Base-by-base conservation (phyloP, 2,329 filamentous ascomycete genomes). In the Aspergillus cejpii region DNA sequence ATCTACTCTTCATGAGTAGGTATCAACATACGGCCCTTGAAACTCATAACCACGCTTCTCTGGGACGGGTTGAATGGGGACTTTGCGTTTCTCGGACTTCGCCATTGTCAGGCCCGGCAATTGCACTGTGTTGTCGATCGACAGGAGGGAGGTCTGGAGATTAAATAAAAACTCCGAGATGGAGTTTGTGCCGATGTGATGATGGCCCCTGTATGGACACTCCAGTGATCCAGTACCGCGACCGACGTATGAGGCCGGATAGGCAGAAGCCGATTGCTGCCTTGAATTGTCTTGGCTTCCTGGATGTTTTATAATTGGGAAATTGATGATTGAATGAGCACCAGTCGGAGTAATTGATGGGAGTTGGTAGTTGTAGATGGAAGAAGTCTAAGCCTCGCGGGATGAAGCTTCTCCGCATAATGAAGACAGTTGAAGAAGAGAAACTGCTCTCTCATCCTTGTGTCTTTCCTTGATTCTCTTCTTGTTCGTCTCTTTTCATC, bases 31-130 rank as follows among this genome's bases (percentile, higher is more conserved):
- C 69, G 71, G 71, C 48, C 71, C 71, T 47, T 60, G 58, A 48
- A 74, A 74, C 44, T 74, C 71, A 58, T 73, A 74, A 44, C 69
- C 69, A 39, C 67, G 65, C 47, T 69, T 66, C 49, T 67, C 64
- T 3, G 64, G 64, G 19, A 65, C 61, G 12, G 62, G 57, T 43
- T 69, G 63, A 19, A 66, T 55, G 3, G 57, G 64, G 4, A 62
- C 47, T 34, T 55, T 53, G n/a, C 57, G 48, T 44, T 61, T 64
- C 15, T 55, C 47, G 24, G 51, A 47, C 46, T 62, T 62, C 34
- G 62, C 51, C 63, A 65, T 67, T 12, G 23, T 54, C 38, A 44
- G 4, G 23, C 10, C 5, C 15, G 17, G 17, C 17, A 15, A 34
- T 15, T 34, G 31, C 14, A 8, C 11, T 17, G 31, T 17, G 11